Percentiles rank a stretch among this genome's conserved stretches.
These are phyloP conservation scores for Trematosphaeria pertusa DNA, from an alignment of 2,329 filamentous ascomycete species.

Conservation along the genomic window DNA sequence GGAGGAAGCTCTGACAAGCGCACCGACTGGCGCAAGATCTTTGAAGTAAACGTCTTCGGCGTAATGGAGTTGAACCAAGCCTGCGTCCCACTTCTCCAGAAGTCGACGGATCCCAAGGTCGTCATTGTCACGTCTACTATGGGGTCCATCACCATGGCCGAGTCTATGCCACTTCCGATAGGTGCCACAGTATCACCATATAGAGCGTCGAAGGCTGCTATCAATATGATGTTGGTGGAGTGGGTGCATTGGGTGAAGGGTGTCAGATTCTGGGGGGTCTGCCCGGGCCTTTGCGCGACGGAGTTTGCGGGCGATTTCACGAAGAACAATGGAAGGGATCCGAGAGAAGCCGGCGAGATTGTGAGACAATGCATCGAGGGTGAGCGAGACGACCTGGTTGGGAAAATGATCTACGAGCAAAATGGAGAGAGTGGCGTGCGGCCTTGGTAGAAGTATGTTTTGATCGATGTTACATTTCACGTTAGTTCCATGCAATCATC, in stretches of 20 bases:
- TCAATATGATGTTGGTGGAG: slow-evolving; percentile 39
- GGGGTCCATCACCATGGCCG: slow-evolving; percentile 28
- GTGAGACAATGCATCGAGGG: slow-evolving; percentile 20
- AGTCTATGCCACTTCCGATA: not conserved
- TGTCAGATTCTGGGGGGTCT: slow-evolving; percentile 19
- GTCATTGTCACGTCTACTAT: slow-evolving; percentile 36
- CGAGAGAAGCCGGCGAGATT: slow-evolving; percentile 16
- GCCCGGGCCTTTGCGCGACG: slow-evolving; percentile 19
- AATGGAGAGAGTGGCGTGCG: slow-evolving; percentile 10
- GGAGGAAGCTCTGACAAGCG: slow-evolving; percentile 6
- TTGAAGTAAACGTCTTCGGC: slow-evolving; percentile 41
- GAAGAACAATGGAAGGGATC: slow-evolving; percentile 15
- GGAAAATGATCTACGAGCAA: slow-evolving; percentile 13
- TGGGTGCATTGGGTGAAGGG: slow-evolving; percentile 11
- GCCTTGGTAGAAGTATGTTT: slow-evolving; percentile 7
- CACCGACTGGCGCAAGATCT: slow-evolving; percentile 10
- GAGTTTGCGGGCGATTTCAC: slow-evolving; percentile 19
- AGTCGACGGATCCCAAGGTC: slow-evolving; percentile 29
- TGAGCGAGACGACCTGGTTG: slow-evolving; percentile 14
- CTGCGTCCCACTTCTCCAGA: slow-evolving; percentile 38
- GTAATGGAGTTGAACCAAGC: slow-evolving; percentile 32
- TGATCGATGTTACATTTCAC: not conserved
- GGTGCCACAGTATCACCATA: slow-evolving; percentile 12
- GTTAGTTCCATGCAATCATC: not conserved
- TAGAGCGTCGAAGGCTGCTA: slow-evolving; percentile 27